Evolutionary conservation across 2,329 filamentous ascomycete species (phyloP).

Genomic region (Aureobasidium sp.): DNA sequence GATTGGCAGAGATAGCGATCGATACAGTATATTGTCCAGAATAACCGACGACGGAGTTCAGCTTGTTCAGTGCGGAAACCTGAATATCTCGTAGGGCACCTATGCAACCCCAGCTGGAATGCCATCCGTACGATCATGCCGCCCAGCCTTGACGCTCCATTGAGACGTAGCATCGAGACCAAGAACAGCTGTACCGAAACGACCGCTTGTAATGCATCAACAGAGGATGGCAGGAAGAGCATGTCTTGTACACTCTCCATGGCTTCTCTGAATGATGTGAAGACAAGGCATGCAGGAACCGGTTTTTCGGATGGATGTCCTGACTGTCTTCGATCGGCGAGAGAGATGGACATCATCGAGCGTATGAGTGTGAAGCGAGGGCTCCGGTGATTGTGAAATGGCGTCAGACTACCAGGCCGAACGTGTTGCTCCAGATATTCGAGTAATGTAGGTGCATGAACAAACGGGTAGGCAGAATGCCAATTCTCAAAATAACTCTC

Average conservation of each 20-base stretch:
- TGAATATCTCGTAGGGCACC: conserved; percentile 45
- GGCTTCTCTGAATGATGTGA: conserved; percentile 41
- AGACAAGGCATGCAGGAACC: conserved; percentile 38
- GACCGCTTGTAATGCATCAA: conserved; percentile 42
- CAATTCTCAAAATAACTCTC: conserved; percentile 48
- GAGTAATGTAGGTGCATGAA: conserved; percentile 46
- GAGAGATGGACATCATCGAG: conserved; percentile 44
- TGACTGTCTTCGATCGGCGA: conserved; percentile 44
- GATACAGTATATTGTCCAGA: conserved; percentile 49
- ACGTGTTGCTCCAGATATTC: conserved; percentile 37
- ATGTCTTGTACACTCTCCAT: conserved; percentile 41
- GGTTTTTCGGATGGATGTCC: conserved; percentile 16
- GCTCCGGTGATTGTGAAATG: conserved; percentile 25
- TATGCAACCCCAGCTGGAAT: conserved; percentile 50
- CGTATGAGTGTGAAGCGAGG: conserved; percentile 32
- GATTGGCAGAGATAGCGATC: conserved; percentile 50
- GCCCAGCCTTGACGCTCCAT: conserved; percentile 48
- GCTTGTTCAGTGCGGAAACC: conserved; percentile 41
- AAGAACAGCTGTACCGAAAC: conserved; percentile 47
- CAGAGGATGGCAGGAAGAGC: conserved; percentile 39
- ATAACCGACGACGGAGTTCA: conserved; percentile 43
- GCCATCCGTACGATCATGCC: conserved; percentile 48
- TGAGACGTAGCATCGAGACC: conserved; percentile 47
- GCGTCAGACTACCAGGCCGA: conserved; percentile 24
- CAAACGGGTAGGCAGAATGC: conserved; percentile 49